phyloP scores from a whole-genome alignment of 176 grass and related monocot species.

The Stipa capillata region DNA sequence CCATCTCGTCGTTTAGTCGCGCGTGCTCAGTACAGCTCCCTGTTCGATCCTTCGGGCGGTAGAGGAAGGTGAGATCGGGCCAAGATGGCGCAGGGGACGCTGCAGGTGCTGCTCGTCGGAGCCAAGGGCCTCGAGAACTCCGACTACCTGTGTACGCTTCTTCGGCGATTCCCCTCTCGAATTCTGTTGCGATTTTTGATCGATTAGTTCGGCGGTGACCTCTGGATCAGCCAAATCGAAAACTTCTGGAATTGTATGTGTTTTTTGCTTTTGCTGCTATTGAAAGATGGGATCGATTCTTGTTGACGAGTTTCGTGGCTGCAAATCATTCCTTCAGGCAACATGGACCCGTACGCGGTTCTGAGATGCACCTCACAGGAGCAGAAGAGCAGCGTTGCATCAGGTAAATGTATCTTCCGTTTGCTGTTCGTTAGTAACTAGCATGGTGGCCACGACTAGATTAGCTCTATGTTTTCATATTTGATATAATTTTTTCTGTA shows the following conservation, averaged over 20 bases:
- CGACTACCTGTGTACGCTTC: conserved; percentile 73
- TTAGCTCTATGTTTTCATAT: neutral
- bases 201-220: neutral
- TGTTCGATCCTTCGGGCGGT: neutral
- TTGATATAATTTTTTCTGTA: neutral
- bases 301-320: neutral
- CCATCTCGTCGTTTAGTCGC: neutral
- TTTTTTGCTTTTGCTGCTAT: neutral
- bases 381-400: conserved; percentile 60
- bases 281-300: no score
- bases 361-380: conserved; percentile 54
- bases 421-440: no score
- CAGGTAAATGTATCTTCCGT: conserved; percentile 29
- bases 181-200: neutral
- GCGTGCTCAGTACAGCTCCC: neutral
- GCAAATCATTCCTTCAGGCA: conserved; percentile 22
- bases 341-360: conserved; percentile 88
- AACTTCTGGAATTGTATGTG: neutral
- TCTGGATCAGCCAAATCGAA: neutral
- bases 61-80: neutral
- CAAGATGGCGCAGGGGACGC: conserved; percentile 63
- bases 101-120: conserved; percentile 78
- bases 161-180: no score
- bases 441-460: no score
- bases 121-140: conserved; percentile 86